Evolutionary conservation across 371 early-diverging fungal genomes (phyloP).

Genomic region (Syncephalastrum sp.): DNA sequence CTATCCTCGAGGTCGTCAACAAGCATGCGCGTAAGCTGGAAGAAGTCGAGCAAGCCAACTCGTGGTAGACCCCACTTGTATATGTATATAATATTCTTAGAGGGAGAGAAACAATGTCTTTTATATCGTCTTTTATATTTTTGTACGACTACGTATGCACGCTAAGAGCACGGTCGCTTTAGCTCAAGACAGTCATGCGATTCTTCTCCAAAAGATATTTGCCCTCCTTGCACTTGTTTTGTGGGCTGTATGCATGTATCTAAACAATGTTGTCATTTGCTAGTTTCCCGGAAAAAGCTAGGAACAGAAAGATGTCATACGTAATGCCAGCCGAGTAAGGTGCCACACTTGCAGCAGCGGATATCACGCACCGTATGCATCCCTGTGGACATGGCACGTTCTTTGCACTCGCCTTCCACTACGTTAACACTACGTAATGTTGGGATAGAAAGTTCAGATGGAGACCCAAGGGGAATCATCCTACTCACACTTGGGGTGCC

Average conservation of each 20-base stretch:
- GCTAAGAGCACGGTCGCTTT: too few species aligned
- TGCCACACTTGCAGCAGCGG: slow-evolving; percentile 56
- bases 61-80: slow-evolving; percentile 32
- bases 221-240: slow-evolving; percentile 75
- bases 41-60: slow-evolving; percentile 57
- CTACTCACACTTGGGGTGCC: slow-evolving; percentile 58
- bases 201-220: slow-evolving; percentile 61
- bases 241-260: slow-evolving; percentile 57
- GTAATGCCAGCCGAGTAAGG: slow-evolving; percentile 73
- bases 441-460: slow-evolving; percentile 2
- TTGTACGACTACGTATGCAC: neutral
- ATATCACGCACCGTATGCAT: slow-evolving; percentile 67
- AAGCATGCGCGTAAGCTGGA: slow-evolving; percentile 61
- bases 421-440: slow-evolving; percentile 56
- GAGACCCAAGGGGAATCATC: neutral
- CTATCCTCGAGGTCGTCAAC: slow-evolving; percentile 52
- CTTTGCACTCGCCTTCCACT: slow-evolving; percentile 54
- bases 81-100: slow-evolving; percentile 2
- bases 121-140: neutral
- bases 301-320: slow-evolving; percentile 29
- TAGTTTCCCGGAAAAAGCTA: neutral
- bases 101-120: neutral
- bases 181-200: neutral
- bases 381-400: slow-evolving; percentile 69
- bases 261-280: slow-evolving; percentile 6